These are phyloP conservation scores for Fusarium compactum DNA, from an alignment of 2,329 filamentous ascomycete species.

Conservation along the genomic window DNA sequence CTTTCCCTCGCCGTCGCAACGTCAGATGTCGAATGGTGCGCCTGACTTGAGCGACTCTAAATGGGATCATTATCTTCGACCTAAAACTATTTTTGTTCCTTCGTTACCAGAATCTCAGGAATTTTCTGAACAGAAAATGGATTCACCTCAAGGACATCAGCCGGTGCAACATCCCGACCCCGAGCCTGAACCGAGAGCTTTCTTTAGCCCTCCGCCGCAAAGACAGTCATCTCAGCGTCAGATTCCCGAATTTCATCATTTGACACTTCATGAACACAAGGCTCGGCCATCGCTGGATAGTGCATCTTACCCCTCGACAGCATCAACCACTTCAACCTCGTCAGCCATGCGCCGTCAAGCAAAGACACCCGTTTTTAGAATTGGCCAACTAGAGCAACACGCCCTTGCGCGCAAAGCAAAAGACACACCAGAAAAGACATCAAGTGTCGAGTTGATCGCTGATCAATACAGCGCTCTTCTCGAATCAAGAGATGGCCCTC, in stretches of 20 bases:
- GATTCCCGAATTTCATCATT: constrained; percentile 46
- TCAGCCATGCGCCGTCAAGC: constrained; percentile 59
- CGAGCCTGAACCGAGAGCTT: constrained; percentile 29
- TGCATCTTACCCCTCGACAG: constrained; percentile 50
- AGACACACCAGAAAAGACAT: constrained; percentile 50
- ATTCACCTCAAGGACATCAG: constrained; percentile 8
- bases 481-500: constrained; percentile 52
- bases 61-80: constrained; percentile 48
- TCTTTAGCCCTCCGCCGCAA: constrained; percentile 23
- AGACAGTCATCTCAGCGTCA: constrained; percentile 37
- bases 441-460: constrained; percentile 62
- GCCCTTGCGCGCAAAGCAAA: constrained; percentile 38
- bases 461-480: constrained; percentile 64
- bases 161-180: background rate
- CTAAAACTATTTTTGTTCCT: constrained; percentile 38
- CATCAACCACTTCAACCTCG: constrained; percentile 49
- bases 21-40: constrained; percentile 36
- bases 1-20: constrained; percentile 36
- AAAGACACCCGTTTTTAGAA: constrained; percentile 64
- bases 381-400: constrained; percentile 62
- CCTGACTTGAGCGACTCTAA: constrained; percentile 48
- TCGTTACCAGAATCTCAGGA: constrained; percentile 36
- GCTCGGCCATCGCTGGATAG: constrained; percentile 45
- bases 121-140: constrained; percentile 11
- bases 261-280: constrained; percentile 37